A percentile compares a stretch with the other conserved stretches of the same genome.
These are phyloP conservation scores for Blepharisma stoltei DNA, from an alignment of 73 alveolate species.

Conservation along the genomic window DNA sequence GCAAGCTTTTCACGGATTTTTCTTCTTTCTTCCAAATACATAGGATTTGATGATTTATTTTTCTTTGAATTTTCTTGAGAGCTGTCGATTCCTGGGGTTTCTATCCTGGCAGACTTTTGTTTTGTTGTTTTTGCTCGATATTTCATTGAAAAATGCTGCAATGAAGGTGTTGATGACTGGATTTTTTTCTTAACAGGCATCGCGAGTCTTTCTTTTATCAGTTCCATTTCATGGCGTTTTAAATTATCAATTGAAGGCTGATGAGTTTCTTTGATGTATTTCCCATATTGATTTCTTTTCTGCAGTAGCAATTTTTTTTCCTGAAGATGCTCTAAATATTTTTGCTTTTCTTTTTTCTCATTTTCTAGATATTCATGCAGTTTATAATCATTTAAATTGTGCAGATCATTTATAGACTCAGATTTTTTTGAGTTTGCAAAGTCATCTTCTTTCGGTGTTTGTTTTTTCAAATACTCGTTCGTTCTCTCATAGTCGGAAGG, in stretches of 20 bases:
- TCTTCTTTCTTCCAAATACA: too few relatives aligned
- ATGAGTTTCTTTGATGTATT: background rate
- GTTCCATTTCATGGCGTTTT: background rate
- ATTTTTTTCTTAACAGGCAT: too few relatives aligned
- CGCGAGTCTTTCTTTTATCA: background rate
- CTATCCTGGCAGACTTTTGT: too few relatives aligned
- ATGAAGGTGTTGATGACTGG: too few relatives aligned
- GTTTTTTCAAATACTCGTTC: background rate
- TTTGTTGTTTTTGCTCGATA: too few relatives aligned
- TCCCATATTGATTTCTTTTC: constrained; percentile 25
- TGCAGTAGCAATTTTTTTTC: constrained; percentile 2
- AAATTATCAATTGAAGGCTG: constrained; percentile 17
- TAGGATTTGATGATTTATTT: too few relatives aligned
- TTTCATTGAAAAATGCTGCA: too few relatives aligned
- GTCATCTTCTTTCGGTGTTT: background rate
- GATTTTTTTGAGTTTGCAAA: background rate
- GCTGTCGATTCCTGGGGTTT: too few relatives aligned
- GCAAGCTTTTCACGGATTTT: too few relatives aligned
- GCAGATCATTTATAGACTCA: background rate
- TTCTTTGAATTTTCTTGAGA: too few relatives aligned
- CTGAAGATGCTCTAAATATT: background rate
- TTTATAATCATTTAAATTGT: background rate
- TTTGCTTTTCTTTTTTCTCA: constrained; percentile 17
- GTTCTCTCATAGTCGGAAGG: background rate
- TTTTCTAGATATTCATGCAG: constrained; percentile 10